phyloP scores from a whole-genome alignment of 2,329 filamentous ascomycete species.

The Claviceps maximensis region DNA sequence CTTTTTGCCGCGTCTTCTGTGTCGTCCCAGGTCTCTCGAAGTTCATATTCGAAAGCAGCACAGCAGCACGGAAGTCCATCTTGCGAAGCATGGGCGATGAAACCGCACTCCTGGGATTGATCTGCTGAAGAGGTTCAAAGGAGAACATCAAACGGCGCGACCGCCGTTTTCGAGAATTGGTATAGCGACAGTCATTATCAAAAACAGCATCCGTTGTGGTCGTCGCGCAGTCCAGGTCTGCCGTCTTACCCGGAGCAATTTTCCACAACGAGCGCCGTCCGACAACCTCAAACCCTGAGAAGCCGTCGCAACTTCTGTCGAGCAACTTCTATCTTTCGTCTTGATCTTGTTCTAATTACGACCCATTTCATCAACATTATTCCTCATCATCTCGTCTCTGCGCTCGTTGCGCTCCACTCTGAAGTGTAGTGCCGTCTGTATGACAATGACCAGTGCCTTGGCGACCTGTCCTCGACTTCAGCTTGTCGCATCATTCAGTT shows the following conservation, averaged over 20 bases:
- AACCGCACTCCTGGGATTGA: background rate
- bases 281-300: background rate
- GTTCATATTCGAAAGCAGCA: background rate
- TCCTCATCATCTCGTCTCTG: background rate
- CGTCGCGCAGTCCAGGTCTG: background rate
- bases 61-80: background rate
- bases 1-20: background rate
- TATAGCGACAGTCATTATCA: background rate
- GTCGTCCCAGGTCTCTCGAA: background rate
- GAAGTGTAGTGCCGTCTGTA: background rate
- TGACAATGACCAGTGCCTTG: constrained; percentile 6
- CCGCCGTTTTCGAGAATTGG: background rate
- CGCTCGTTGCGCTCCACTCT: background rate
- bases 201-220: background rate
- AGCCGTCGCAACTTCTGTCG: background rate
- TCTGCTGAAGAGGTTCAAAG: background rate
- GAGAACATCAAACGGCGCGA: background rate
- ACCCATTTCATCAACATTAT: background rate
- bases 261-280: background rate
- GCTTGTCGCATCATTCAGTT: background rate
- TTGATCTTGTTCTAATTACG: background rate
- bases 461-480: background rate
- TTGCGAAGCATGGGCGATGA: background rate
- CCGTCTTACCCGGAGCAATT: background rate
- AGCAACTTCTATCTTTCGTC: background rate